phyloP scores from a whole-genome alignment of 108 stramenopile species.

The Poteriospumella lacustris region DNA sequence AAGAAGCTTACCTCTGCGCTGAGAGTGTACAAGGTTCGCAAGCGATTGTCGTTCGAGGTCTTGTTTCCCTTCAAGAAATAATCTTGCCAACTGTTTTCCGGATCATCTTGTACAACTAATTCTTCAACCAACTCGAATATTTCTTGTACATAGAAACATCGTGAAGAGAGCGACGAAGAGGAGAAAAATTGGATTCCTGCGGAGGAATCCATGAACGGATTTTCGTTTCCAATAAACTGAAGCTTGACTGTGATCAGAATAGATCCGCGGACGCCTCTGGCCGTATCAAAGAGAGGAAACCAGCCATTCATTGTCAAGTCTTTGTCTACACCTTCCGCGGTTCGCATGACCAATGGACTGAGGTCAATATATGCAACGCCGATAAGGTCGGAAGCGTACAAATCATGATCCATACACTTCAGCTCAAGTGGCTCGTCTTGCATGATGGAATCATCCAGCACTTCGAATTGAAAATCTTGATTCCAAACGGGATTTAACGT shows the following conservation, averaged over 20 bases:
- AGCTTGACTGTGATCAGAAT: slow-evolving; percentile 77
- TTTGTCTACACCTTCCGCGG: slow-evolving; percentile 43
- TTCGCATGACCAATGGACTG: slow-evolving; percentile 79
- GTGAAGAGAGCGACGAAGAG: slow-evolving; percentile 73
- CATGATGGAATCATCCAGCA: slow-evolving; percentile 84
- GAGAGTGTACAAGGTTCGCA: slow-evolving; percentile 64
- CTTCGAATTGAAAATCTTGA: slow-evolving; percentile 90
- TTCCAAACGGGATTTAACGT: slow-evolving; percentile 77
- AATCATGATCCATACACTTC: slow-evolving; percentile 67
- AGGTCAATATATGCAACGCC: slow-evolving; percentile 90
- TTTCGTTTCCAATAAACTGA: slow-evolving; percentile 85
- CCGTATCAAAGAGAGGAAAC: slow-evolving; percentile 89
- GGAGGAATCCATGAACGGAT: slow-evolving; percentile 86
- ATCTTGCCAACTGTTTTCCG: slow-evolving; percentile 37
- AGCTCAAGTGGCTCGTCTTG: slow-evolving; percentile 93
- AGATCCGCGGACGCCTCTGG: slow-evolving; percentile 80
- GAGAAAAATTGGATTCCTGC: slow-evolving; percentile 91
- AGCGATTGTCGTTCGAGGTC: slow-evolving; percentile 10
- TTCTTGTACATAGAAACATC: slow-evolving; percentile 62
- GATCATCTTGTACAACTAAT: slow-evolving; percentile 92
- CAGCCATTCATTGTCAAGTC: slow-evolving; percentile 74
- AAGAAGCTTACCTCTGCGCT: slow-evolving; percentile 75
- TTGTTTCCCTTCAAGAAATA: slow-evolving; percentile 12
- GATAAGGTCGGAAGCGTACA: slow-evolving; percentile 58
- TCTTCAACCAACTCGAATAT: slow-evolving; percentile 94